phyloP scores from a whole-genome alignment of 208 protist species.

The Acanthamoeba rhysodes region DNA sequence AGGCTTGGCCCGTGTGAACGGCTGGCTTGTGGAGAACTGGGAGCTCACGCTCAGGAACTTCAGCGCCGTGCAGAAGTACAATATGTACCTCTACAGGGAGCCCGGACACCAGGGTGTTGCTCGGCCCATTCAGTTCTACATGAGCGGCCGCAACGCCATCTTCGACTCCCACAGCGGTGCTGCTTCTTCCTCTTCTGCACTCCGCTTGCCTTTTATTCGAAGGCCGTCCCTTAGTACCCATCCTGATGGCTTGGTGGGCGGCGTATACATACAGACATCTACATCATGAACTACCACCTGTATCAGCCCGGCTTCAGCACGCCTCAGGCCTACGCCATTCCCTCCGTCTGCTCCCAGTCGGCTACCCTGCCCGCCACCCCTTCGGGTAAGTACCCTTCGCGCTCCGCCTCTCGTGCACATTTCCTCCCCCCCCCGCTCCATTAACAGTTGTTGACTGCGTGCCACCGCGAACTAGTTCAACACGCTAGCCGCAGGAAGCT shows the following conservation, averaged over 20 bases:
- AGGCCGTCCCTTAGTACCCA: neutral
- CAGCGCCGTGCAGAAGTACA: slow-evolving; percentile 53
- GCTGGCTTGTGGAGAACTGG: slow-evolving; percentile 65
- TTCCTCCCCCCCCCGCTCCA: neutral
- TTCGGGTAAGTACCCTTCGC: neutral
- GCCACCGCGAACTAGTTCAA: neutral
- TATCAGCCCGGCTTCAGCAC: slow-evolving; percentile 45
- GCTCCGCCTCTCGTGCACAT: neutral
- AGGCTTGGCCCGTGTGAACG: slow-evolving; percentile 33
- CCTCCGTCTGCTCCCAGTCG: slow-evolving; percentile 18
- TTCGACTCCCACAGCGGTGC: slow-evolving; percentile 52
- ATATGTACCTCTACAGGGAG: slow-evolving; percentile 47
- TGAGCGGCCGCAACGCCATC: slow-evolving; percentile 61
- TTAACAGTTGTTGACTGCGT: too few species aligned
- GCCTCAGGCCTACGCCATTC: slow-evolving; percentile 14
- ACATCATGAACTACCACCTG: slow-evolving; percentile 66
- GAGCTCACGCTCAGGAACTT: slow-evolving; percentile 55
- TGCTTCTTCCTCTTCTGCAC: neutral
- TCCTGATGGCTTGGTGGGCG: neutral
- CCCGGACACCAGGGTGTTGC: slow-evolving; percentile 33
- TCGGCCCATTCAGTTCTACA: slow-evolving; percentile 65
- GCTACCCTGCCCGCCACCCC: neutral
- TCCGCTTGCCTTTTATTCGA: neutral
- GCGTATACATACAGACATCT: slow-evolving; percentile 8
- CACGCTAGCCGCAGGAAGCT: slow-evolving; percentile 62